Conservation (phyloP, 371 early-diverging fungal species). For the Mortierella sp. region DNA sequence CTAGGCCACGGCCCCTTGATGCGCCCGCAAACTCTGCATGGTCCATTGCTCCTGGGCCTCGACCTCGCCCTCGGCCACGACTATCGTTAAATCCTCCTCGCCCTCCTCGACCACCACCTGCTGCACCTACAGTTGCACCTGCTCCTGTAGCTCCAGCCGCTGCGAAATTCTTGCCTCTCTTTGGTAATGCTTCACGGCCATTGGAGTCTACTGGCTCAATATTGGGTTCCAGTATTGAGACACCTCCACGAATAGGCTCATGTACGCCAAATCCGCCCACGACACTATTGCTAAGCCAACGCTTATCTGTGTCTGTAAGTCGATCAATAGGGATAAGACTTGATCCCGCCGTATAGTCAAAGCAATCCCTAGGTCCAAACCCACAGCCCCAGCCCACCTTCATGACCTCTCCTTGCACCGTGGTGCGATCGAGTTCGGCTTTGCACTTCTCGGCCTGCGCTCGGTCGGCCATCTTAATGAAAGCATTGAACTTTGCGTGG, state of each 20-base stretch:
- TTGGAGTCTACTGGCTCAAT: conserved; percentile 46
- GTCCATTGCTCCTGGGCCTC: conserved; percentile 26
- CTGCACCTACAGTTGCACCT: conserved; percentile 6
- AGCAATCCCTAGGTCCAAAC: conserved; percentile 72
- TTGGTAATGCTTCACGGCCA: conserved; percentile 53
- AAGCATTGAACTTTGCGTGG: conserved; percentile 69
- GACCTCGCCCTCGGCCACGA: conserved; percentile 19
- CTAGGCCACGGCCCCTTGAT: conserved; percentile 13
- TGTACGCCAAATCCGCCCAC: conserved; percentile 54
- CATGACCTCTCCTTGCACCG: conserved; percentile 46
- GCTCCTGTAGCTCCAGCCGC: conserved; percentile 17
- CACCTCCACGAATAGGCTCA: conserved; percentile 55
- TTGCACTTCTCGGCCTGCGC: conserved; percentile 42
- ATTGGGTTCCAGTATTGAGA: conserved; percentile 55
- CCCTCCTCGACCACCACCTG: conserved; percentile 20
- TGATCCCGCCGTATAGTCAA: conserved; percentile 63
- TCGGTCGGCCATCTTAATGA: conserved; percentile 66
- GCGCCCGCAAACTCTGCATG: conserved; percentile 8
- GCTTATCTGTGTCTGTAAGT: conserved; percentile 58
- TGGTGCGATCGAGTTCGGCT: conserved; percentile 40
- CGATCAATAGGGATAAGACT: conserved; percentile 53
- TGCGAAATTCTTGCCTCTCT: conserved; percentile 1
- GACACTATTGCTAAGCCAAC: conserved; percentile 52
- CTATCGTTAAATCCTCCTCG: conserved; percentile 8
- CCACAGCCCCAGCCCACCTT: conserved; percentile 76